phyloP scores from a whole-genome alignment of 345 rosid species.

The Schrenkiella parvula region DNA sequence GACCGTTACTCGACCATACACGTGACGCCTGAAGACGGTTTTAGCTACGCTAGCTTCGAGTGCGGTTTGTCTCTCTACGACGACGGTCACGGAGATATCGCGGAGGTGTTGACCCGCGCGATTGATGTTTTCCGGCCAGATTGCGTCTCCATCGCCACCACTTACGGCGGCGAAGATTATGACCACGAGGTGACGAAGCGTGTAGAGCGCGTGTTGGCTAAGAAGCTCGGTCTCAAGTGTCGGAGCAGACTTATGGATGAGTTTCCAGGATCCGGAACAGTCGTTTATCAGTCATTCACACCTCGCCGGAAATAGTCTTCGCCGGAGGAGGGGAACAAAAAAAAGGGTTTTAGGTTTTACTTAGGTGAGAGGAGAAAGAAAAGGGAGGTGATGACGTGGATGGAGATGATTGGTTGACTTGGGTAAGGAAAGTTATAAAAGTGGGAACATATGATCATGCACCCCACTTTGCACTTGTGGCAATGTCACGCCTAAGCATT shows the following conservation, averaged over 20 bases:
- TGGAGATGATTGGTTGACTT: slow-evolving; percentile 43
- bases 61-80: slow-evolving; percentile 57
- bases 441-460: slow-evolving; percentile 74
- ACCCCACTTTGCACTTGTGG: slow-evolving; percentile 62
- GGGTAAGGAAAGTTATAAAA: slow-evolving; percentile 36
- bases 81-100: slow-evolving; percentile 43
- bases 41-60: slow-evolving; percentile 94
- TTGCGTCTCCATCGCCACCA: slow-evolving; percentile 62
- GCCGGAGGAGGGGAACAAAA: not conserved
- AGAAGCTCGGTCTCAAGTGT: slow-evolving; percentile 71
- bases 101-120: slow-evolving; percentile 51
- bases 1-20: slow-evolving; percentile 97
- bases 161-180: slow-evolving; percentile 38
- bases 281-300: slow-evolving; percentile 79
- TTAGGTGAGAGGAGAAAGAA: not conserved
- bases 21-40: slow-evolving; percentile 96
- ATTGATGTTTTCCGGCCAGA: slow-evolving; percentile 77
- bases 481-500: slow-evolving; percentile 77
- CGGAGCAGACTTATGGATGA: slow-evolving; percentile 65
- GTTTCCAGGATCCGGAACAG: slow-evolving; percentile 66
- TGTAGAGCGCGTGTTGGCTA: slow-evolving; percentile 56
- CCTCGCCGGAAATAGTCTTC: slow-evolving; percentile 50
- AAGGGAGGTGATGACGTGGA: slow-evolving; percentile 41
- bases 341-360: slow-evolving; percentile 27
- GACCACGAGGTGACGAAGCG: slow-evolving; percentile 56